phyloP scores from a whole-genome alignment of 2,329 filamentous ascomycete genomes.

The Madurella fahalii region DNA sequence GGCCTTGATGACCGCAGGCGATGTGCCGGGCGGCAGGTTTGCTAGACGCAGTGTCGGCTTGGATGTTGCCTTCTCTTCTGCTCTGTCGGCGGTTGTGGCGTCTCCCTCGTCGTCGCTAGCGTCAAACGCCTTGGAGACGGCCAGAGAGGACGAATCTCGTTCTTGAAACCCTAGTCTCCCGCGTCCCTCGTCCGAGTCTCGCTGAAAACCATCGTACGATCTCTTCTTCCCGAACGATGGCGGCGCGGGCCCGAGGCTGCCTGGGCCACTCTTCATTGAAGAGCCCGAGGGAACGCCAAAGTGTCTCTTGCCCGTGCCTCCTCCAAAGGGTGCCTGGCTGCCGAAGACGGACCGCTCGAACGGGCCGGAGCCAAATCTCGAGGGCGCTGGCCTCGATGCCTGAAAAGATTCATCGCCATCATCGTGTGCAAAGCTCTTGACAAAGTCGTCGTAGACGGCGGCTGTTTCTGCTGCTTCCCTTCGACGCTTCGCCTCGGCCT shows the following conservation, averaged over 20 bases:
- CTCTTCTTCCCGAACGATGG: constrained; percentile 51
- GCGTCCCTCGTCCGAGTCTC: constrained; percentile 31
- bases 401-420: constrained; percentile 42
- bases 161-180: constrained; percentile 40
- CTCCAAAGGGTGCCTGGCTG: constrained; percentile 28
- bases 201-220: constrained; percentile 43
- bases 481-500: constrained; percentile 81
- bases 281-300: constrained; percentile 54
- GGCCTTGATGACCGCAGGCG: constrained; percentile 55
- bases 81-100: constrained; percentile 39
- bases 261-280: constrained; percentile 58
- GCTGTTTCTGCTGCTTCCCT: constrained; percentile 84
- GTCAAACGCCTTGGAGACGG: constrained; percentile 68
- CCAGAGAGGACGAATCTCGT: constrained; percentile 43
- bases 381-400: constrained; percentile 14
- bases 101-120: constrained; percentile 59
- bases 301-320: constrained; percentile 54
- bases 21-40: constrained; percentile 58
- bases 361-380: constrained; percentile 18
- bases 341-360: constrained; percentile 30
- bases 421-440: constrained; percentile 70
- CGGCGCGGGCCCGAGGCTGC: constrained; percentile 55
- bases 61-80: constrained; percentile 56
- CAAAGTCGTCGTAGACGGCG: constrained; percentile 81
- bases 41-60: constrained; percentile 60